phyloP scores from a whole-genome alignment of 441 rosid species.

The Populus trichocarpa region DNA sequence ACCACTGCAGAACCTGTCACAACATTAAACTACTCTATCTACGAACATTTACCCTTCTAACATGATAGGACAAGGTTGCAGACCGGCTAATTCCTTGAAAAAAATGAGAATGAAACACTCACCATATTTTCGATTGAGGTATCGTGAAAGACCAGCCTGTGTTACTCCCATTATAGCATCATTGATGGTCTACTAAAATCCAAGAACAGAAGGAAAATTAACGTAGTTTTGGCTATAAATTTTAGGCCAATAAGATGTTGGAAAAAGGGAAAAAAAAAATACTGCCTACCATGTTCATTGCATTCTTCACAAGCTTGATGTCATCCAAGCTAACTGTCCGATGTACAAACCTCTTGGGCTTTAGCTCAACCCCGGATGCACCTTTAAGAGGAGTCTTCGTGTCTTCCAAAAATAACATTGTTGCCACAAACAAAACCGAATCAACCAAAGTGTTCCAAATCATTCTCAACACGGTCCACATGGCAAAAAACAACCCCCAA shows the following conservation, averaged over 20 bases:
- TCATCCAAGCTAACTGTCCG: conserved; percentile 34
- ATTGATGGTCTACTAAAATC: conserved; percentile 53
- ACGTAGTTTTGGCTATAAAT: neutral
- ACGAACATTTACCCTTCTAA: neutral
- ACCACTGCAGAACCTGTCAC: neutral
- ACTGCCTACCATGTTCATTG: conserved; percentile 26
- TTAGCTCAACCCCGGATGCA: conserved; percentile 2
- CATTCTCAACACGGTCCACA: conserved; percentile 9
- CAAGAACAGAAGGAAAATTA: neutral
- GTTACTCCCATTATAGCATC: conserved; percentile 71
- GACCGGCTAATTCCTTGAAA: conserved; percentile 8
- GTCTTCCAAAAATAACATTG: conserved; percentile 1
- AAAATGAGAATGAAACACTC: conserved; percentile 3
- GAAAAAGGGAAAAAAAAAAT: neutral
- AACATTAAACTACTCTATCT: neutral
- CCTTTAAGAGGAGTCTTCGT: conserved; percentile 24
- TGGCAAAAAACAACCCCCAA: conserved; percentile 7
- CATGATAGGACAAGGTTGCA: neutral
- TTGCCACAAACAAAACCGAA: conserved; percentile 14
- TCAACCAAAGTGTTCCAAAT: conserved; percentile 25
- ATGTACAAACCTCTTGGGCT: conserved; percentile 28
- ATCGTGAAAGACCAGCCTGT: conserved; percentile 70
- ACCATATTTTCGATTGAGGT: conserved; percentile 55
- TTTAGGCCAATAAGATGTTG: neutral
- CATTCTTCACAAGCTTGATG: conserved; percentile 38